A percentile compares a stretch with the other conserved stretches of the same genome.
Evolutionary conservation across 192 early-diverging fungal species (phyloP).

Genomic region (Backusella tarrabulga): DNA sequence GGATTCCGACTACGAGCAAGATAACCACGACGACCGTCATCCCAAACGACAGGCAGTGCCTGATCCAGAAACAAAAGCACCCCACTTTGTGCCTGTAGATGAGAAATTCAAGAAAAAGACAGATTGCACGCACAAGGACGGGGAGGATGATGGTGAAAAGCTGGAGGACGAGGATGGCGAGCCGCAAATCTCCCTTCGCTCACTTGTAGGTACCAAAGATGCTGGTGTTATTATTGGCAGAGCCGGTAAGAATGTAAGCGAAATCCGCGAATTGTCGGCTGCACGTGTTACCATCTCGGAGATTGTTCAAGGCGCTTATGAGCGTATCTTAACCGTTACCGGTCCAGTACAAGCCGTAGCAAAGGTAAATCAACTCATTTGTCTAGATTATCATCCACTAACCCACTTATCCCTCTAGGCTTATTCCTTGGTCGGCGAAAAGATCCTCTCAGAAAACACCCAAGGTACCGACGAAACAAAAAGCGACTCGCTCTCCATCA

Average conservation of each 20-base stretch:
- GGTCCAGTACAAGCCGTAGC: slow-evolving; percentile 71
- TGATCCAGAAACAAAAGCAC: slow-evolving; percentile 35
- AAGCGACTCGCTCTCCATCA: slow-evolving; percentile 57
- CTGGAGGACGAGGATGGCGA: slow-evolving; percentile 7
- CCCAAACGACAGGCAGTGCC: slow-evolving; percentile 35
- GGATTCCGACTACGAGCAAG: slow-evolving; percentile 21
- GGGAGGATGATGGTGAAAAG: background rate
- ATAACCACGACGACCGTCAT: slow-evolving; percentile 21
- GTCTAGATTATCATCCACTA: too few species aligned
- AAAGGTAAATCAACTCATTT: slow-evolving; percentile 36
- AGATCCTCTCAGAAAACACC: slow-evolving; percentile 69
- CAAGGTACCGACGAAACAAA: slow-evolving; percentile 33
- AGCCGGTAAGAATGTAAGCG: slow-evolving; percentile 87
- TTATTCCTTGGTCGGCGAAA: slow-evolving; percentile 72
- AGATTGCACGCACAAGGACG: background rate
- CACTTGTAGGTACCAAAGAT: slow-evolving; percentile 67
- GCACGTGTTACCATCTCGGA: slow-evolving; percentile 91
- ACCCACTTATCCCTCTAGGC: slow-evolving; percentile 1
- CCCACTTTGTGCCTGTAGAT: slow-evolving; percentile 19
- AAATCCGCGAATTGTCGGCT: slow-evolving; percentile 81
- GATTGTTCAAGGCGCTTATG: slow-evolving; percentile 72
- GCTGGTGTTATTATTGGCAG: slow-evolving; percentile 90
- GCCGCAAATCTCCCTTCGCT: slow-evolving; percentile 41
- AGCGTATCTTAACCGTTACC: slow-evolving; percentile 72
- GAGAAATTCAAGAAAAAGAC: background rate